Conservation (phyloP, 306 rosid species). For the Abrus pulchellus region DNA sequence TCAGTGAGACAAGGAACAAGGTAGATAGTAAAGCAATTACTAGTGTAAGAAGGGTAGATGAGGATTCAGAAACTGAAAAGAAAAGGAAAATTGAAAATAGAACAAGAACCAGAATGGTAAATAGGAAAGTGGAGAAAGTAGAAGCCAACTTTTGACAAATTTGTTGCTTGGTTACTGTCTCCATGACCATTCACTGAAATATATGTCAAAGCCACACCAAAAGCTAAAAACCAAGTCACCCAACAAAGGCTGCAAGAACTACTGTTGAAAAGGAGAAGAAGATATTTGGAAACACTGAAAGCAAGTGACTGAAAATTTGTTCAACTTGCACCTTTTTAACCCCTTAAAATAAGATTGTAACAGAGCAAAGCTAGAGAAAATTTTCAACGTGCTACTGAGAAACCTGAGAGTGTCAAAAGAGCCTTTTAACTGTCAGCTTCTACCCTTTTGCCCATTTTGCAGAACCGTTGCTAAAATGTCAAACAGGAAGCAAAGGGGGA, state of each 20-base stretch:
- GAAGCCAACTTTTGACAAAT: slow-evolving; percentile 39
- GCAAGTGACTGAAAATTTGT: slow-evolving; percentile 9
- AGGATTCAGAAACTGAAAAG: slow-evolving; percentile 52
- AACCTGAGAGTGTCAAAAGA: slow-evolving; percentile 17
- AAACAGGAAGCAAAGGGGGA: slow-evolving; percentile 36
- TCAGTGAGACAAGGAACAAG: slow-evolving; percentile 48
- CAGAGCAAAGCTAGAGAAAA: neutral
- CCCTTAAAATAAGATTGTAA: slow-evolving; percentile 10
- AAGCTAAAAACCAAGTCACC: too few relatives aligned
- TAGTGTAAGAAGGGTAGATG: slow-evolving; percentile 52
- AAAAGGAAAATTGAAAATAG: slow-evolving; percentile 47
- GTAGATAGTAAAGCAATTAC: slow-evolving; percentile 55
- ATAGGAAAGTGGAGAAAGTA: slow-evolving; percentile 37
- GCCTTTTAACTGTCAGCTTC: slow-evolving; percentile 40
- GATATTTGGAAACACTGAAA: slow-evolving; percentile 11
- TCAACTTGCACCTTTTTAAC: neutral
- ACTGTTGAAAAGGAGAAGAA: slow-evolving; percentile 8
- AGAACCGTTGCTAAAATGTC: slow-evolving; percentile 37
- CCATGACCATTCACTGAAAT: slow-evolving; percentile 52
- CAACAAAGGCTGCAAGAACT: neutral
- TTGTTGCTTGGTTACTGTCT: slow-evolving; percentile 47
- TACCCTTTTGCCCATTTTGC: slow-evolving; percentile 5
- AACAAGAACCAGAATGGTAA: slow-evolving; percentile 47
- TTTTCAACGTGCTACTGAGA: neutral
- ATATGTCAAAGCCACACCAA: slow-evolving; percentile 18